phyloP scores from a whole-genome alignment of 345 rosid species.

The Arabis alpina region DNA sequence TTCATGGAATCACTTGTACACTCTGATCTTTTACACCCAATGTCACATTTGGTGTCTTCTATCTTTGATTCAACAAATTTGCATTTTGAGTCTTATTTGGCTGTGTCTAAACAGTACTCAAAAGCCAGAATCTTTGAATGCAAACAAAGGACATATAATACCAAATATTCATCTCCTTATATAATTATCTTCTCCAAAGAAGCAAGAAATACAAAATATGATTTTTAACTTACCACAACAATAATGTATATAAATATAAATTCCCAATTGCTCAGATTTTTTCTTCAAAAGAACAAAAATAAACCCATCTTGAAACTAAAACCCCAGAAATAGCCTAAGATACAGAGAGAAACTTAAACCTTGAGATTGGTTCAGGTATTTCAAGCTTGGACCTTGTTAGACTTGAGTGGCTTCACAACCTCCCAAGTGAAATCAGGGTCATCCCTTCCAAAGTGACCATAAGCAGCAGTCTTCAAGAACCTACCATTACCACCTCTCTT shows the following conservation, averaged over 20 bases:
- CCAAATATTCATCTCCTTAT: slow-evolving; percentile 1
- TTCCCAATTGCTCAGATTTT: slow-evolving; percentile 2
- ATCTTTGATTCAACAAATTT: not conserved
- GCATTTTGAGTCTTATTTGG: not conserved
- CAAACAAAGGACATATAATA: not conserved
- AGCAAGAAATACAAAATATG: slow-evolving; percentile 34
- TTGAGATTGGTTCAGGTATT: slow-evolving; percentile 38
- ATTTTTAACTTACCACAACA: slow-evolving; percentile 23
- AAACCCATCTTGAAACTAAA: slow-evolving; percentile 28
- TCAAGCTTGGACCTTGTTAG: slow-evolving; percentile 47
- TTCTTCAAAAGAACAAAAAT: slow-evolving; percentile 14
- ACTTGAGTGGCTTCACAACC: slow-evolving; percentile 51
- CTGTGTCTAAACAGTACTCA: not conserved
- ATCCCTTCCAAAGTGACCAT: slow-evolving; percentile 51
- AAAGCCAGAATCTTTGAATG: slow-evolving; percentile 19
- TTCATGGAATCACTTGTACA: slow-evolving; percentile 37
- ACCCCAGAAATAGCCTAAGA: slow-evolving; percentile 7
- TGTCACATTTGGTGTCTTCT: slow-evolving; percentile 1
- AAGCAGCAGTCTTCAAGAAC: slow-evolving; percentile 54
- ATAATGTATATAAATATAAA: slow-evolving; percentile 10
- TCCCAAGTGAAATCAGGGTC: slow-evolving; percentile 54
- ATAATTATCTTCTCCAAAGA: slow-evolving; percentile 18
- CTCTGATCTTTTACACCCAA: slow-evolving; percentile 16
- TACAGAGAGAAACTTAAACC: slow-evolving; percentile 12
- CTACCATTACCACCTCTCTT: slow-evolving; percentile 53